Evolutionary conservation across 176 grass and related monocot species (phyloP).

Genomic region (Stipa capillata): DNA sequence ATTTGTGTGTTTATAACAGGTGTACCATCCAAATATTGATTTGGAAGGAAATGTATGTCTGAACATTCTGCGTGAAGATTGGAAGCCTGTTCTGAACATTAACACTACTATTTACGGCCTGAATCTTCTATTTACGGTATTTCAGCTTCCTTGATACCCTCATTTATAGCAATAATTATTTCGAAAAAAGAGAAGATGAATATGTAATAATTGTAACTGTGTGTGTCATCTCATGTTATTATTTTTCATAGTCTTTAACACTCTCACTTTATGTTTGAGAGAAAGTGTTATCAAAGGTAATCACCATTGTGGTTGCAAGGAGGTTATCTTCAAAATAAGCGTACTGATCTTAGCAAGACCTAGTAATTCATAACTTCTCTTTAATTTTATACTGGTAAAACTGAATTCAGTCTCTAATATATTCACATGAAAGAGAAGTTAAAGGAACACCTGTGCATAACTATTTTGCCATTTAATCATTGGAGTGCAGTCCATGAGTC

Average conservation of each 20-base stretch:
- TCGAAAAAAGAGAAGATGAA: not conserved
- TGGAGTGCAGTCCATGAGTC: not conserved
- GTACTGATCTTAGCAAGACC: not conserved
- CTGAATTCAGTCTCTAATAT: not conserved
- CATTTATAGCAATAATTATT: not conserved
- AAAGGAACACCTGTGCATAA: not conserved
- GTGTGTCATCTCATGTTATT: not conserved
- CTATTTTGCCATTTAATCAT: not conserved
- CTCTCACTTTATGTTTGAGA: not conserved
- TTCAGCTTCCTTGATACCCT: not conserved
- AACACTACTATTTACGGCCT: slow-evolving; percentile 78
- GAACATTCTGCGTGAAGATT: too few species aligned
- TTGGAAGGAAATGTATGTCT: slow-evolving; percentile 90
- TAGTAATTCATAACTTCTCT: not conserved
- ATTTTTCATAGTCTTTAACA: not conserved
- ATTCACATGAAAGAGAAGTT: not conserved
- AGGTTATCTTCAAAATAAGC: not conserved
- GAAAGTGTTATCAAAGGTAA: not conserved
- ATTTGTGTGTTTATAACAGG: slow-evolving; percentile 33
- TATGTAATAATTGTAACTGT: not conserved
- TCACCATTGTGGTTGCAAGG: not conserved
- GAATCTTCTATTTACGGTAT: slow-evolving; percentile 87
- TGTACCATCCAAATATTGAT: slow-evolving; percentile 93
- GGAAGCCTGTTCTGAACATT: slow-evolving; percentile 89
- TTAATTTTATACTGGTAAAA: not conserved